These are phyloP conservation scores for Mycogone perniciosa DNA, from an alignment of 2,329 filamentous ascomycete species.

Conservation along the genomic window DNA sequence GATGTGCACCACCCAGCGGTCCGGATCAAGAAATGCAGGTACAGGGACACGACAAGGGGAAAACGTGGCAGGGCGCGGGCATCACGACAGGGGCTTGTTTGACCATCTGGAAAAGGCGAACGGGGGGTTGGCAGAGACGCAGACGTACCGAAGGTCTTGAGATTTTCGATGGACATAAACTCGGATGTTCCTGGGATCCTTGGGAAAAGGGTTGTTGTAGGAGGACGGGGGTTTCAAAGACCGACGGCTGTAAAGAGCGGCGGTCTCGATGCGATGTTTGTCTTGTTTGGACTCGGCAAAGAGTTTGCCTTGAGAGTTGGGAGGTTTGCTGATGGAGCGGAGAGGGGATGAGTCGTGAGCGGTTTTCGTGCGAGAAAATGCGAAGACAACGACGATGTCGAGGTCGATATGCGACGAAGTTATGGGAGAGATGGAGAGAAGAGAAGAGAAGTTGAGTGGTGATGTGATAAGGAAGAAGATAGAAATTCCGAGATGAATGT, in stretches of 20 bases:
- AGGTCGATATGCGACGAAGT: too few relatives aligned
- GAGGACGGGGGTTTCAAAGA: conserved; percentile 39
- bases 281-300: neutral
- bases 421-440: too few relatives aligned
- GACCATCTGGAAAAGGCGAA: neutral
- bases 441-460: too few relatives aligned
- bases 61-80: neutral
- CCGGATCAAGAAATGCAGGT: neutral
- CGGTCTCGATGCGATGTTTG: conserved; percentile 14
- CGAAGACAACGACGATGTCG: too few relatives aligned
- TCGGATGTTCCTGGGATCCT: conserved; percentile 59
- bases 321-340: neutral
- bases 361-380: too few relatives aligned
- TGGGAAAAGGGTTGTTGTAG: conserved; percentile 46
- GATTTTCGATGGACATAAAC: conserved; percentile 99
- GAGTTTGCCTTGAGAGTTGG: too few relatives aligned
- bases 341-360: neutral
- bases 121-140: neutral
- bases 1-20: neutral
- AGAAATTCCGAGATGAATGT: too few relatives aligned
- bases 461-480: too few relatives aligned
- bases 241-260: conserved; percentile 39
- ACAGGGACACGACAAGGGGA: neutral
- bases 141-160: conserved; percentile 84
- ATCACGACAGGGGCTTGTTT: neutral